A percentile compares a stretch with the other conserved stretches of the same genome.
These are phyloP conservation scores for Globisporangium cederbergense DNA, from an alignment of 352 stramenopile species.

Conservation along the genomic window DNA sequence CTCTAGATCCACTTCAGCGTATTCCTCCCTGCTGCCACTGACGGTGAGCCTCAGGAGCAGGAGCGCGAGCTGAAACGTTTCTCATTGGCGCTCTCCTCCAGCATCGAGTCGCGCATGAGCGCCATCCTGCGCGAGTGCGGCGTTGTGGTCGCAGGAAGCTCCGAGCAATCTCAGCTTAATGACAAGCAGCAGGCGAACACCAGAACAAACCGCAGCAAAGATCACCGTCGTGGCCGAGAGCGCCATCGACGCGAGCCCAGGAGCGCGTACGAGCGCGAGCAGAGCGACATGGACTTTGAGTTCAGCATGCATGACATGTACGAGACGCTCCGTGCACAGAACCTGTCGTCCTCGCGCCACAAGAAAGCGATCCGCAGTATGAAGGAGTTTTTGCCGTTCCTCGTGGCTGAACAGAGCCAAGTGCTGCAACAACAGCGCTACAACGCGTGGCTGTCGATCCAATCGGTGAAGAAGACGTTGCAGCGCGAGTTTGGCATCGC, in stretches of 20 bases:
- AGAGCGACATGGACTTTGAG: constrained; percentile 52
- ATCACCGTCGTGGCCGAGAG: constrained; percentile 1
- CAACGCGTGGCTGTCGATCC: constrained; percentile 49
- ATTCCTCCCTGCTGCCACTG: constrained; percentile 12
- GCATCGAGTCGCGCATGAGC: constrained; percentile 48
- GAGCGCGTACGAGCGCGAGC: constrained; percentile 7
- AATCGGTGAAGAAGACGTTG: constrained; percentile 46
- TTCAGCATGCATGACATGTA: constrained; percentile 44
- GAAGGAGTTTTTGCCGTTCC: constrained; percentile 37
- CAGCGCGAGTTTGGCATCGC: constrained; percentile 48
- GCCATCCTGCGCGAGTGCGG: constrained; percentile 51
- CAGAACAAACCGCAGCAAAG: background rate
- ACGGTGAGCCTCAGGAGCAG: background rate
- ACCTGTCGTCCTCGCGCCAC: constrained; percentile 18
- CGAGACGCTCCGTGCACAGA: constrained; percentile 17
- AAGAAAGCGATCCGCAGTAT: constrained; percentile 38
- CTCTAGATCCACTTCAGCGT: constrained; percentile 37
- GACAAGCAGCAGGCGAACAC: constrained; percentile 3
- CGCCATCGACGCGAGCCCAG: constrained; percentile 12
- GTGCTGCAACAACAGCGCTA: constrained; percentile 34
- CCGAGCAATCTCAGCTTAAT: constrained; percentile 3
- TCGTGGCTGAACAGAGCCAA: constrained; percentile 32
- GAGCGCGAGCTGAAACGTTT: constrained; percentile 41
- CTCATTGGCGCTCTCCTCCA: constrained; percentile 34
- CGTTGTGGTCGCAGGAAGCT: constrained; percentile 21